Conservation (phyloP, 495 filamentous ascomycete genomes). For the Hapsidospora chrysogenum region DNA sequence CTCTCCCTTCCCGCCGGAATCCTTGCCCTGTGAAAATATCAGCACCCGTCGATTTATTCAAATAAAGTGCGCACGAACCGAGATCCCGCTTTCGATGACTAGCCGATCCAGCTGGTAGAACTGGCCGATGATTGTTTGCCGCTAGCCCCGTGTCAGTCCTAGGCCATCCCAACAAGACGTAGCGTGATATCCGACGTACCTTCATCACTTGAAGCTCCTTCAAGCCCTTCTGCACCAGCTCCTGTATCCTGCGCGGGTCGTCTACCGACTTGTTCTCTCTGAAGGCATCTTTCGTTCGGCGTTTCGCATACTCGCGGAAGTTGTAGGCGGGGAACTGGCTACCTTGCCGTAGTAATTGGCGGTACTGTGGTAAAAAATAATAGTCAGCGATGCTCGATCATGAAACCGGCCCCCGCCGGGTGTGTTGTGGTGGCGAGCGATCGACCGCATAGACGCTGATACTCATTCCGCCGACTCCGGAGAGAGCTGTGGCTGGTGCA, state of each 20-base stretch:
- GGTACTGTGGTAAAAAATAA: too few species aligned
- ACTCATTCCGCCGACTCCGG: too few species aligned
- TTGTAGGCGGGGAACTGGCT: constrained; percentile 86
- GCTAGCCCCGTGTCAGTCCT: constrained; percentile 44
- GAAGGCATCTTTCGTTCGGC: constrained; percentile 78
- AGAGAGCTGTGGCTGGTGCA: neutral
- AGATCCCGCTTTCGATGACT: constrained; percentile 76
- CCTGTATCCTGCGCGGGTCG: constrained; percentile 61
- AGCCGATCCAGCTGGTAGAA: constrained; percentile 86
- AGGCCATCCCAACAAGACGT: too few species aligned
- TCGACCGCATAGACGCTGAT: too few species aligned
- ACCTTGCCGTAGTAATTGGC: constrained; percentile 75
- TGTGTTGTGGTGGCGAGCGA: neutral
- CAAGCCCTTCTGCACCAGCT: constrained; percentile 75
- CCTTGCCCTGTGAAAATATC: constrained; percentile 43
- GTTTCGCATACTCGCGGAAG: constrained; percentile 89
- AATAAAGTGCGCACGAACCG: constrained; percentile 24
- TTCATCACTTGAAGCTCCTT: constrained; percentile 82
- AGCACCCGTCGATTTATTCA: constrained; percentile 3
- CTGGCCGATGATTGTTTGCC: constrained; percentile 87
- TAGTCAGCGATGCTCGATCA: too few species aligned
- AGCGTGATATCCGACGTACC: too few species aligned
- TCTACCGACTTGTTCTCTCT: constrained; percentile 55
- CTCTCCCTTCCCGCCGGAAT: constrained; percentile 48
- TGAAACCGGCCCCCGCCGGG: too few species aligned